These are phyloP conservation scores for Scheffersomyces lignosus DNA, from an alignment of 805 yeast genomes.

Conservation along the genomic window DNA sequence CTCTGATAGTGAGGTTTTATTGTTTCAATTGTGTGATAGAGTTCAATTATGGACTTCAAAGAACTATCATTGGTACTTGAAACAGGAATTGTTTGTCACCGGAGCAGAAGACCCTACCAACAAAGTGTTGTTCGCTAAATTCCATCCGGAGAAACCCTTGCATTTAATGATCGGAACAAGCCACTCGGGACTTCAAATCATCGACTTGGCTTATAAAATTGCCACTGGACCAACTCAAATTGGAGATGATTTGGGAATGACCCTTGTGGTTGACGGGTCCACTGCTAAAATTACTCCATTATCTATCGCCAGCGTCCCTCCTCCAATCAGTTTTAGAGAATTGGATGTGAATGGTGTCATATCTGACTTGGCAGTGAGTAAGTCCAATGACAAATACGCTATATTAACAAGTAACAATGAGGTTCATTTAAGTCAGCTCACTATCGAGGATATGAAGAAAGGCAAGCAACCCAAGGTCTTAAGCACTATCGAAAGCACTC, in stretches of 20 bases:
- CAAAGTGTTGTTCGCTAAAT: slow-evolving; percentile 50
- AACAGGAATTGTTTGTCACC: slow-evolving; percentile 61
- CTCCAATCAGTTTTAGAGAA: slow-evolving; percentile 81
- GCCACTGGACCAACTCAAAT: slow-evolving; percentile 66
- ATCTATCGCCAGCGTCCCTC: slow-evolving; percentile 85
- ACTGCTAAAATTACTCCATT: slow-evolving; percentile 77
- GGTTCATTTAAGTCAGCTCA: slow-evolving; percentile 41
- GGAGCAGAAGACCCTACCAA: slow-evolving; percentile 20
- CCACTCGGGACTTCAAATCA: slow-evolving; percentile 49
- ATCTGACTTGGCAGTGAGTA: slow-evolving; percentile 62
- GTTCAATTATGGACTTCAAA: slow-evolving; percentile 90
- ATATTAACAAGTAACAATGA: slow-evolving; percentile 48
- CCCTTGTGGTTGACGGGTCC: slow-evolving; percentile 76
- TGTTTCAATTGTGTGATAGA: slow-evolving; percentile 58
- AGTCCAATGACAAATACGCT: slow-evolving; percentile 59
- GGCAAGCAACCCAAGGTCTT: slow-evolving; percentile 48
- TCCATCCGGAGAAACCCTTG: slow-evolving; percentile 90
- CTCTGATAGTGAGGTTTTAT: slow-evolving; percentile 72
- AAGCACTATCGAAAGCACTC: slow-evolving; percentile 28
- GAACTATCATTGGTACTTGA: slow-evolving; percentile 94
- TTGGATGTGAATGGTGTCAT: slow-evolving; percentile 54
- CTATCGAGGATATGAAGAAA: slow-evolving; percentile 47
- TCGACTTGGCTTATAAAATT: slow-evolving; percentile 65
- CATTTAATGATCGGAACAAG: slow-evolving; percentile 66
- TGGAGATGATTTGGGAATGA: slow-evolving; percentile 77